phyloP scores from a whole-genome alignment of 2,329 filamentous ascomycete species.

The Cladosporium sp. region DNA sequence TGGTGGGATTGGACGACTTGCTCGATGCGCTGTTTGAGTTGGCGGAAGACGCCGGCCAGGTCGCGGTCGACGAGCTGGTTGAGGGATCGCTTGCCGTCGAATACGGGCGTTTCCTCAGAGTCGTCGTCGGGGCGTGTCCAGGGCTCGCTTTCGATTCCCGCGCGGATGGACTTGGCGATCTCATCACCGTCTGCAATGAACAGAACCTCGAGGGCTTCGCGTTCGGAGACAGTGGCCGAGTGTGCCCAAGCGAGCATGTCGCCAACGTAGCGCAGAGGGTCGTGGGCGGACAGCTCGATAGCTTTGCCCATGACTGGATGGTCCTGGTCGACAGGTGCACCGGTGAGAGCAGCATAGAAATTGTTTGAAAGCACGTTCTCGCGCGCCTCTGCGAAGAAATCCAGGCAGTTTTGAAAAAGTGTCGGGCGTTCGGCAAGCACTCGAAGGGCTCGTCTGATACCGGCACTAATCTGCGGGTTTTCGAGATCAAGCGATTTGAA shows the following conservation, averaged over 20 bases:
- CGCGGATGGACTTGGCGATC: constrained; percentile 73
- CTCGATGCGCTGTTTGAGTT: constrained; percentile 84
- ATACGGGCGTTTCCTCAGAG: constrained; percentile 41
- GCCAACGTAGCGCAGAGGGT: constrained; percentile 82
- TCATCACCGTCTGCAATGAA: constrained; percentile 89
- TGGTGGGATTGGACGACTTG: constrained; percentile 90
- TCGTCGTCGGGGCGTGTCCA: constrained; percentile 60
- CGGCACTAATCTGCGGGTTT: constrained; percentile 82
- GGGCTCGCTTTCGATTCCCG: constrained; percentile 73
- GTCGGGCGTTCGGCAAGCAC: constrained; percentile 84
- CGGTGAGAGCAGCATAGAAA: constrained; percentile 83
- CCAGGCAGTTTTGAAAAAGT: constrained; percentile 86
- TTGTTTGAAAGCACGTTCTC: constrained; percentile 81
- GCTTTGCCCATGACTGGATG: constrained; percentile 58
- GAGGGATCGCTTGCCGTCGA: constrained; percentile 75
- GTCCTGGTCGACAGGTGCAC: constrained; percentile 55
- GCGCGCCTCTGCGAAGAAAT: constrained; percentile 85
- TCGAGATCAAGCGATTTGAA: constrained; percentile 90
- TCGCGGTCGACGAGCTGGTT: constrained; percentile 83
- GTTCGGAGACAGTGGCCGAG: constrained; percentile 86
- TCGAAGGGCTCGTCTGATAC: constrained; percentile 75
- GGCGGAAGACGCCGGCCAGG: constrained; percentile 69
- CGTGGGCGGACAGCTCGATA: constrained; percentile 89
- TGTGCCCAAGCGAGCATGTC: constrained; percentile 98
- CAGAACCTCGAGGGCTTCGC: constrained; percentile 82